These are phyloP conservation scores for Salix koriyanagi DNA, from an alignment of 345 rosid species.

Conservation along the genomic window DNA sequence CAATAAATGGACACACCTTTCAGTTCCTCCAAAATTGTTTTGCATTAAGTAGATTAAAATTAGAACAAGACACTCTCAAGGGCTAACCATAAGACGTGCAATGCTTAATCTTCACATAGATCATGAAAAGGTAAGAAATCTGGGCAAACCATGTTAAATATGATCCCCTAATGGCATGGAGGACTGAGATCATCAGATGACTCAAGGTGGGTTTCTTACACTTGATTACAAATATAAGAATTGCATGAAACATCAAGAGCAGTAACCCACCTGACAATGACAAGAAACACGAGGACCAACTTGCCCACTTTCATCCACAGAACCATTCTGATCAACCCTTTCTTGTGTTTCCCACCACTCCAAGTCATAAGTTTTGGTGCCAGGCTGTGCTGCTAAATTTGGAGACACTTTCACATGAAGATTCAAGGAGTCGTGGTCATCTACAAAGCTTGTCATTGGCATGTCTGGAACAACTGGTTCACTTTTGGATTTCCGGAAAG, in stretches of 20 bases:
- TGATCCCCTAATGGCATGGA: neutral
- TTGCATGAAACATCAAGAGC: neutral
- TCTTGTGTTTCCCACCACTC: constrained; percentile 98
- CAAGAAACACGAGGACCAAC: constrained; percentile 90
- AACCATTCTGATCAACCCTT: constrained; percentile 59
- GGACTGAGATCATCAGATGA: neutral
- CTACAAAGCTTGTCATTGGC: constrained; percentile 89
- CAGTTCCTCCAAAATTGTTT: neutral
- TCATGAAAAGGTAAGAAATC: neutral
- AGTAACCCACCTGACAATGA: constrained; percentile 80
- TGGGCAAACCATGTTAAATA: neutral
- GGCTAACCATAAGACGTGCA: neutral
- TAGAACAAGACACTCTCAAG: neutral
- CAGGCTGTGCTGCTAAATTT: constrained; percentile 30
- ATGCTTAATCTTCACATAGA: neutral
- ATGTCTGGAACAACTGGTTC: constrained; percentile 50
- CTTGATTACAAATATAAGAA: neutral
- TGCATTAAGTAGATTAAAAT: neutral
- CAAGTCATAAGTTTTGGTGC: constrained; percentile 35
- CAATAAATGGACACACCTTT: neutral
- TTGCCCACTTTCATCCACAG: constrained; percentile 63
- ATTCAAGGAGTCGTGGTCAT: constrained; percentile 48
- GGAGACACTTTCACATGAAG: constrained; percentile 29
- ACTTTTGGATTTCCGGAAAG: constrained; percentile 53
- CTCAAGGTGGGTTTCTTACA: neutral